Conservation (phyloP, 176 grass and related monocot genomes). For the Musa acuminata region DNA sequence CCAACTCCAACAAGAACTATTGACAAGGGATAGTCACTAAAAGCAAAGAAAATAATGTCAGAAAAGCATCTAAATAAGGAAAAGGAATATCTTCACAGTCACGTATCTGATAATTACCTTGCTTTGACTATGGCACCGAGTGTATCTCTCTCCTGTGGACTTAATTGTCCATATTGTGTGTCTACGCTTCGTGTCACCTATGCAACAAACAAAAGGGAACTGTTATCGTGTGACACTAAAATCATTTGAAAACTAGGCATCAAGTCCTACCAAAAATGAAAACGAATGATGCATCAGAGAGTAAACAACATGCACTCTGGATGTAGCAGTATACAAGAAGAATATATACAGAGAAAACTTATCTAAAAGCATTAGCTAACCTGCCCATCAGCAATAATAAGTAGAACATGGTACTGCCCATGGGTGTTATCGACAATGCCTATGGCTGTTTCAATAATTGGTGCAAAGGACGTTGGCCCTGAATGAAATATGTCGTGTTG, state of each 20-base stretch:
- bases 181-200: conserved; percentile 94
- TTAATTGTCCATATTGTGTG: conserved; percentile 80
- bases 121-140: conserved; percentile 90
- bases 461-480: conserved; percentile 30
- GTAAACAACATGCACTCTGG: neutral
- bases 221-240: too few species aligned
- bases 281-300: neutral
- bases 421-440: conserved; percentile 15
- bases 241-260: neutral
- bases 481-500: neutral
- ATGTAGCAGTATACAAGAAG: neutral
- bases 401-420: conserved; percentile 29
- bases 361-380: conserved; percentile 23
- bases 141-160: conserved; percentile 75
- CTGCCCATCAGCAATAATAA: conserved; percentile 77
- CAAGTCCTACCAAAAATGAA: neutral
- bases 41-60: neutral
- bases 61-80: neutral
- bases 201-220: neutral
- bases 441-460: conserved; percentile 35
- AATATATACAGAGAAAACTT: neutral
- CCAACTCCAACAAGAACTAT: conserved; percentile 97
- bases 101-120: conserved; percentile 41
- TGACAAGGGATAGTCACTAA: conserved; percentile 69
- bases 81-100: neutral